Evolutionary conservation across 1,284 basidiomycete genomes (phyloP).

Genomic region (Leccinum proliferum): DNA sequence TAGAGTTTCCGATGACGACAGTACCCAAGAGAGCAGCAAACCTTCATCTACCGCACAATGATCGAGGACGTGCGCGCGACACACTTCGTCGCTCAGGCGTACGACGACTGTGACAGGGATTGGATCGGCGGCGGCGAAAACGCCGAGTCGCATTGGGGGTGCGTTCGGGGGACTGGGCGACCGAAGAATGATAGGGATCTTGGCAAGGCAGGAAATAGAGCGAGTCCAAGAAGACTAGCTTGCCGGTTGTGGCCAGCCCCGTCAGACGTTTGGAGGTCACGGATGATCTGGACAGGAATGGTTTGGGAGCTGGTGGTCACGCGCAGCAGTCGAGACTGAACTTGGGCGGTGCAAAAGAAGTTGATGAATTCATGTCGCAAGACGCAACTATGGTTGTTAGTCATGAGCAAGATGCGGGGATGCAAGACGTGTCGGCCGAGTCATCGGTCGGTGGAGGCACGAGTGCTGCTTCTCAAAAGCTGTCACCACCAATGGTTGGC

Average conservation of each 20-base stretch:
- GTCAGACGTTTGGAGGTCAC: conserved; percentile 36
- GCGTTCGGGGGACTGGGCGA: conserved; percentile 10
- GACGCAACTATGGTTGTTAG: background rate
- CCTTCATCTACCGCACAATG: background rate
- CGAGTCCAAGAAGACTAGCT: conserved; percentile 54
- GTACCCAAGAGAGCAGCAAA: conserved; percentile 14
- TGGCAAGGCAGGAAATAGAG: conserved; percentile 39
- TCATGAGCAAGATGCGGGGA: conserved; percentile 1
- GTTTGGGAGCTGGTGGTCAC: background rate
- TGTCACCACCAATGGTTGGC: background rate
- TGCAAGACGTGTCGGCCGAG: conserved; percentile 1
- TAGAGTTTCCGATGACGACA: conserved; percentile 10
- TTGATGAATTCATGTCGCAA: conserved; percentile 17
- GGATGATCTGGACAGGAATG: conserved; percentile 2
- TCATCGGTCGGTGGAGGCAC: too few relatives aligned
- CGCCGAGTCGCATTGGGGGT: conserved; percentile 2
- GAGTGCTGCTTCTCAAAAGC: too few relatives aligned
- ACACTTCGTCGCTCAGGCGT: conserved; percentile 29
- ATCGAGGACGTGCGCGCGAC: conserved; percentile 20
- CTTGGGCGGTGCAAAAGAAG: conserved; percentile 2
- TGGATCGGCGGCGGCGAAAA: conserved; percentile 1
- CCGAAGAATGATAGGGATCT: conserved; percentile 18
- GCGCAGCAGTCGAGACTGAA: background rate
- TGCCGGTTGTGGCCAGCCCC: conserved; percentile 56
- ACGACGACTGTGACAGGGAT: conserved; percentile 15